A percentile compares a stretch with the other conserved stretches of the same genome.
Conservation (phyloP, 2,329 filamentous ascomycete species). For the Monosporascus cannonballus region DNA sequence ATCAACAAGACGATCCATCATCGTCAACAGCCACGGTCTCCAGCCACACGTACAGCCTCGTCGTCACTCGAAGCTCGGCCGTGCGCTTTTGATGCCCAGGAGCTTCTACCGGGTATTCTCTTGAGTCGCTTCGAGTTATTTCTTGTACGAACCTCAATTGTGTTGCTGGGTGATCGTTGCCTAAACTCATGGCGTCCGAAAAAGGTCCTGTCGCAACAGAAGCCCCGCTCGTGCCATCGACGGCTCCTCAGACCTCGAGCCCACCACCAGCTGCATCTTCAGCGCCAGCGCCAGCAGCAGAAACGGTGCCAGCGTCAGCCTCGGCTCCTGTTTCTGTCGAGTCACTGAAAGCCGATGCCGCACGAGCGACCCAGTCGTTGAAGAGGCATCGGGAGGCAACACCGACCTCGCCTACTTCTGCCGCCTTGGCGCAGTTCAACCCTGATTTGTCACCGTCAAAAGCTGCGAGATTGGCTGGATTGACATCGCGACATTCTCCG, state of each 20-base stretch:
- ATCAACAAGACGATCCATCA: slow-evolving; percentile 24
- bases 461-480: slow-evolving; percentile 41
- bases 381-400: slow-evolving; percentile 45
- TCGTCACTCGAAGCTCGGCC: slow-evolving; percentile 19
- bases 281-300: slow-evolving; percentile 8
- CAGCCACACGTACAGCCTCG: slow-evolving; percentile 30
- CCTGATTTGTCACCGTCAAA: slow-evolving; percentile 47
- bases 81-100: slow-evolving; percentile 27
- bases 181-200: slow-evolving; percentile 46
- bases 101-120: slow-evolving; percentile 15
- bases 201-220: slow-evolving; percentile 47
- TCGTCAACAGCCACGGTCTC: slow-evolving; percentile 26
- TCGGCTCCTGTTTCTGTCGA: slow-evolving; percentile 31
- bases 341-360: slow-evolving; percentile 32
- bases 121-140: slow-evolving; percentile 14
- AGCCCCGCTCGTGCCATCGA: slow-evolving; percentile 34
- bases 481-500: slow-evolving; percentile 37
- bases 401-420: slow-evolving; percentile 31
- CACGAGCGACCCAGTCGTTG: slow-evolving; percentile 31
- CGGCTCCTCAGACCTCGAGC: slow-evolving; percentile 29
- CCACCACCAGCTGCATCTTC: slow-evolving; percentile 16
- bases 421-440: slow-evolving; percentile 23
- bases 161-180: slow-evolving; percentile 11
- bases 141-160: slow-evolving; percentile 19
- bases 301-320: slow-evolving; percentile 20